Conservation (phyloP, 345 rosid species). For the Pistacia vera region DNA sequence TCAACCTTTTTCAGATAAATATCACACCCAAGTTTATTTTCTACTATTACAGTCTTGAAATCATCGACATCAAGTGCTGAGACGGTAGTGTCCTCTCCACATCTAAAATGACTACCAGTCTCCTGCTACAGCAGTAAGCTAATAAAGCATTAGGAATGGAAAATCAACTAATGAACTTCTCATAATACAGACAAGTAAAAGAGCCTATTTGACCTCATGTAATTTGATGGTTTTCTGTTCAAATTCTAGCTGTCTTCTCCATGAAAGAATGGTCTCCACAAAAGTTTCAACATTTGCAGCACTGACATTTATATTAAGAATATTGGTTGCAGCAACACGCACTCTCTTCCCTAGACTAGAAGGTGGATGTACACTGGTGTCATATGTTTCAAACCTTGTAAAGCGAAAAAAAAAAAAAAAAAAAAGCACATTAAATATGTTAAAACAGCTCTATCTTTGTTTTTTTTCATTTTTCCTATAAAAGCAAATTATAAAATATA, state of each 20-base stretch:
- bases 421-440: slow-evolving; percentile 10
- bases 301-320: slow-evolving; percentile 81
- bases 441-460: slow-evolving; percentile 12
- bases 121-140: slow-evolving; percentile 48
- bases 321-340: slow-evolving; percentile 82
- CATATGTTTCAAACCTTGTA: slow-evolving; percentile 90
- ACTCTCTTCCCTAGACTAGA: slow-evolving; percentile 77
- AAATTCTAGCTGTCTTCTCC: slow-evolving; percentile 90
- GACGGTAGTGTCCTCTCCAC: slow-evolving; percentile 61
- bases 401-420: slow-evolving; percentile 19
- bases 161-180: slow-evolving; percentile 10
- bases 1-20: slow-evolving; percentile 76
- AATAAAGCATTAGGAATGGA: slow-evolving; percentile 19
- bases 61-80: slow-evolving; percentile 98
- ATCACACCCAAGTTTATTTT: slow-evolving; percentile 89
- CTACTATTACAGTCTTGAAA: slow-evolving; percentile 77
- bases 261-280: slow-evolving; percentile 74
- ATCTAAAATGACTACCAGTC: slow-evolving; percentile 41
- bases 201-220: slow-evolving; percentile 56
- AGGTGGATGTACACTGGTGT: slow-evolving; percentile 55
- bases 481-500: slow-evolving; percentile 18
- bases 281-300: slow-evolving; percentile 85
- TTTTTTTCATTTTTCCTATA: not conserved
- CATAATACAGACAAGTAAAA: slow-evolving; percentile 12
- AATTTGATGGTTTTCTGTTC: slow-evolving; percentile 79